Base-by-base conservation (phyloP, 805 yeast species). In the Nadsonia fulvescens region DNA sequence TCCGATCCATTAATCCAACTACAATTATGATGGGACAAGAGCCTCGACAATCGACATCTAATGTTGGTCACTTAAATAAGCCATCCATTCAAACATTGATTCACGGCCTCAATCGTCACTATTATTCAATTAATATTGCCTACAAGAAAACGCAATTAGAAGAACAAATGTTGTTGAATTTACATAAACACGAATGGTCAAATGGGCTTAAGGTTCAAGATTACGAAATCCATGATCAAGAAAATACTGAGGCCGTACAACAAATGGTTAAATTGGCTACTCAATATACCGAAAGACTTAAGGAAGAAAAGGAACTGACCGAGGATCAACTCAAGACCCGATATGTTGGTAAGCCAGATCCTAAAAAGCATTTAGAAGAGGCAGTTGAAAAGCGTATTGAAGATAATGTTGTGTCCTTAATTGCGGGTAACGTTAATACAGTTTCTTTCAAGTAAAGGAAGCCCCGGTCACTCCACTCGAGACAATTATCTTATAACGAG, bases 281-380 rank as follows among this genome's bases (percentile, higher is more conserved):
- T 39, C 76, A 71, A 38, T 89, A 89, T 51, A 79, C 86, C 18
- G 74, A 73, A 46, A 68, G 96, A 46, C 83, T 91, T 27, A 66
- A 74, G 39, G 96, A 91, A 52, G 98, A 89, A 49, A 76, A 75
- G 47, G 93, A 78, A 37, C 58, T 89, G 38, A 58, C 70, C 23
- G 91, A 77, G 42, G 93, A 79, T 20, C 89, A 83, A 51, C 64
- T 86, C 39, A 81, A 79, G 52, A 86, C 94, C 5, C 71, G 98
- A 47, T 91, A 86, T 45, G 95, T 89, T 18, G 99, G 99, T 41
- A 83, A 81, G 49, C 95, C 86, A 54, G 98, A 89, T 52, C 99
- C 99, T 21, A 89, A 91, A 69, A 89, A 86, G 58, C 99, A 89
- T 57, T 61, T 89, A 42, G 65, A 74, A 24, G 94, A 79, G 36